Percentiles rank a stretch among this genome's conserved stretches.
Evolutionary conservation across 148 eudicot species (phyloP).

Genomic region (Rhododendron griersonianum): DNA sequence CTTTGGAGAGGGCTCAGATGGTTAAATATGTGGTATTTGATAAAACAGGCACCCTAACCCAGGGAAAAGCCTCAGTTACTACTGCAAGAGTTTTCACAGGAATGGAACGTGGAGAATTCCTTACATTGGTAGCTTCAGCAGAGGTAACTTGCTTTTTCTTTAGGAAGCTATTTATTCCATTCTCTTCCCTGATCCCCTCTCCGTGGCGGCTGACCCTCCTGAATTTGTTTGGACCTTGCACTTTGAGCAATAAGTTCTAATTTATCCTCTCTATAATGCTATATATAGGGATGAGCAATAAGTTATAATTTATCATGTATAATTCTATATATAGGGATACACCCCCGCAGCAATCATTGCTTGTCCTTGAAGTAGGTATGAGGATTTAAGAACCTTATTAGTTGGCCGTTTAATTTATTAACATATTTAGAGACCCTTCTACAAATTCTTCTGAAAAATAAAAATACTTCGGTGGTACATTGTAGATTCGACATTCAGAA

Average conservation of each 20-base stretch:
- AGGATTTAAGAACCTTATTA: neutral
- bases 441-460: neutral
- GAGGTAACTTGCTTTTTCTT: slow-evolving; percentile 38
- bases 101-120: slow-evolving; percentile 92
- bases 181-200: neutral
- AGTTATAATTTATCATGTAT: neutral
- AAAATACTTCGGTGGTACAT: neutral
- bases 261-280: neutral
- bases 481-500: neutral
- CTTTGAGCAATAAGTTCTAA: neutral
- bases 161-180: neutral
- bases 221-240: neutral
- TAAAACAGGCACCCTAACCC: slow-evolving; percentile 95
- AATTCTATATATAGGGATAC: neutral
- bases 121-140: slow-evolving; percentile 94
- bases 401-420: neutral
- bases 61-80: slow-evolving; percentile 89
- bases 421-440: neutral
- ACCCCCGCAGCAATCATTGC: neutral
- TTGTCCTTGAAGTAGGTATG: neutral
- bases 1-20: slow-evolving; percentile 94
- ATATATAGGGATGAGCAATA: neutral
- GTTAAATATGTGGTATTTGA: slow-evolving; percentile 84
- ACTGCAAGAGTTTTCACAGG: slow-evolving; percentile 64
- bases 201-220: neutral